Evolutionary conservation across 306 rosid genomes (phyloP), one percentile per base, ranked within the genome.

Genomic region (Cercis canadensis): DNA sequence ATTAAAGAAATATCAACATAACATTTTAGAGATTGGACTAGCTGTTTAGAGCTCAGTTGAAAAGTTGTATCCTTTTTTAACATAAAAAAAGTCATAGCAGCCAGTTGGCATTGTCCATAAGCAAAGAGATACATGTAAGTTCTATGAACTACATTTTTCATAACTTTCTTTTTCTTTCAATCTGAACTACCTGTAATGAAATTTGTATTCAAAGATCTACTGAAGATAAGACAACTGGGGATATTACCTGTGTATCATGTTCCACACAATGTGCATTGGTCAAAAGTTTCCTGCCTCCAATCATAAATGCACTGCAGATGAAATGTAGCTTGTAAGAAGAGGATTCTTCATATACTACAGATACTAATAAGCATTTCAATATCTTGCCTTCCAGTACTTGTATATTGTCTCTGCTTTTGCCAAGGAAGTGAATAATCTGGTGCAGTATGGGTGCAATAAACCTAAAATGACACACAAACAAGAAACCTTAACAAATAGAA

Each of bases 381-480:
- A 74, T 54, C 88, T 83, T 88, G 81, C 99, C 99, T 91, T 80
- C 97, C 97, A 12, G 99, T 94, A 84, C 97, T 91, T 52, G 99
- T 85, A 80, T 7, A 91, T 76, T 91, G 99, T 82, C 99, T 84
- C 80, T 91, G 99, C 67, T 91, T 94, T 83, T 94, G 97, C 99
- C 97, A 94, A 53, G 99, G 99, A 80, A 94, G 96, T 54, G 99
- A 94, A 78, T 94, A 94, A 80, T 94, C 97, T 13, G 99, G 99
- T 7, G 91, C 92, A 3, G 96, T 86, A 64, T 94, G 99, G 13
- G 99, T 94, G 83, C 99, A 90, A 84, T 94, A 94, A 79, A 94
- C 97, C 99, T 94, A 74, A 34, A 55, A 76, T 57, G 66, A 50
- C 10, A 73, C 37, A 52, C 40, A 60, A 34, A 60, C 31, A 71